Conservation (phyloP, 2,329 filamentous ascomycete species). For the Fragosphaeria purpurea region DNA sequence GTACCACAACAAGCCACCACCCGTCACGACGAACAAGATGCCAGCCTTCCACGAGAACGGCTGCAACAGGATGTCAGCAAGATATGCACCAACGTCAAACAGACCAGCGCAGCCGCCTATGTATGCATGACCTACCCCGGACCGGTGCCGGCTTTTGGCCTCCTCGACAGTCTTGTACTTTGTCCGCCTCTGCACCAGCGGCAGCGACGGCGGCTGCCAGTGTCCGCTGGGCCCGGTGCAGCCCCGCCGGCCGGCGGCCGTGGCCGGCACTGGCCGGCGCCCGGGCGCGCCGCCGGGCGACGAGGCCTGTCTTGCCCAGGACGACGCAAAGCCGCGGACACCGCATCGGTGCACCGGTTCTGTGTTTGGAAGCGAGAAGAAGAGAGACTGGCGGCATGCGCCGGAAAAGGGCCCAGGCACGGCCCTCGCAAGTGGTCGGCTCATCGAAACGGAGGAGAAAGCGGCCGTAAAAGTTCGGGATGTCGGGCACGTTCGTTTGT, state of each 20-base stretch:
- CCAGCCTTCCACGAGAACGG: constrained; percentile 94
- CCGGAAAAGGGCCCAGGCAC: constrained; percentile 9
- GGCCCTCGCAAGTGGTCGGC: constrained; percentile 7
- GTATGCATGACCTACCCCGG: constrained; percentile 34
- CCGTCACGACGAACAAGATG: constrained; percentile 71
- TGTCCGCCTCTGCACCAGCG: constrained; percentile 26
- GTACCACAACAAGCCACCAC: constrained; percentile 71
- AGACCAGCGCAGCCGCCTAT: too few relatives aligned
- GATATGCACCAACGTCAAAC: not conserved
- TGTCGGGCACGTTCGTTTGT: too few relatives aligned
- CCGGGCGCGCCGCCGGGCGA: not conserved
- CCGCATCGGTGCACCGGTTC: not conserved
- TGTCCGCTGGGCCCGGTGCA: constrained; percentile 13
- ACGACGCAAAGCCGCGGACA: constrained; percentile 1
- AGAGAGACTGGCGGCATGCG: constrained; percentile 1
- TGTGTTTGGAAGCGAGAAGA: not conserved
- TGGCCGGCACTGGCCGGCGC: constrained; percentile 1
- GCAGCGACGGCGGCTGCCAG: constrained; percentile 14
- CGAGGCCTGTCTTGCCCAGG: not conserved
- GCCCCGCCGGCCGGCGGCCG: constrained; percentile 1
- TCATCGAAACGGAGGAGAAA: constrained; percentile 3
- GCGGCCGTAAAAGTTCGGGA: too few relatives aligned
- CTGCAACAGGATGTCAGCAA: constrained; percentile 29
- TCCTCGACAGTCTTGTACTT: constrained; percentile 47
- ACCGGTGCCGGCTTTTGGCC: constrained; percentile 47